Evolutionary conservation across 345 rosid genomes (phyloP), one percentile per base, ranked within the genome.

Genomic region (Ceriops tagal): DNA sequence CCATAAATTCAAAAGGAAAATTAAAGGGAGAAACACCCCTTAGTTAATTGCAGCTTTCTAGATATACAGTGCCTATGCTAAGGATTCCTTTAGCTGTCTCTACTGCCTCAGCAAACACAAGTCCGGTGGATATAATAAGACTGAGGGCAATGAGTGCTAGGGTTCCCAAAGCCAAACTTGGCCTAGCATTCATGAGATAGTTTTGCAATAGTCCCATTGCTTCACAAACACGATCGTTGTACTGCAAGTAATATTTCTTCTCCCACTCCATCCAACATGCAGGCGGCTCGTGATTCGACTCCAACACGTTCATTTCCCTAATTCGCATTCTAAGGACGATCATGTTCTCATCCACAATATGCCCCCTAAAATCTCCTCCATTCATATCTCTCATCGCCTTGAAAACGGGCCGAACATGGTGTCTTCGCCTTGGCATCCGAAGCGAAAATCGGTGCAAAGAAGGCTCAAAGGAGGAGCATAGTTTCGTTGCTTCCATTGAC

Each of bases 211-310:
- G 55, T 8, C 84, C 86, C 8, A 80, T 51, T 0, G 53, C 66
- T 53, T 79, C 63, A 11, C 70, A 84, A 10, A 86, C 68, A 66
- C 61, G 68, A 35, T 71, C 62, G 43, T 69, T 59, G 58, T 83
- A 79, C 31, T 58, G 32, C 4, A 67, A 6, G 70, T 67, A 75
- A 59, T 71, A 81, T 2, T 20, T 57, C 78, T 80, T 83, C 78
- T 85, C 85, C 89, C 89, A 85, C 35, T 43, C 84, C 85, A 67
- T 77, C 87, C 85, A 85, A 52, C 79, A 61, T 0, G 66, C 31
- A 13, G 85, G 85, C 1, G 72, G 77, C 74, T 79, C 71, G 20
- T 58, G 58, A 55, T 68, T 69, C 57, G 39, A 47, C 79, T 85
- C 88, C 21, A 68, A 26, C 70, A 73, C 63, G 27, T 71, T 78